A percentile compares a stretch with the other conserved stretches of the same genome.
These are phyloP conservation scores for Eragrostis curvula DNA, from an alignment of 176 grass and related monocot genomes.

Conservation along the genomic window DNA sequence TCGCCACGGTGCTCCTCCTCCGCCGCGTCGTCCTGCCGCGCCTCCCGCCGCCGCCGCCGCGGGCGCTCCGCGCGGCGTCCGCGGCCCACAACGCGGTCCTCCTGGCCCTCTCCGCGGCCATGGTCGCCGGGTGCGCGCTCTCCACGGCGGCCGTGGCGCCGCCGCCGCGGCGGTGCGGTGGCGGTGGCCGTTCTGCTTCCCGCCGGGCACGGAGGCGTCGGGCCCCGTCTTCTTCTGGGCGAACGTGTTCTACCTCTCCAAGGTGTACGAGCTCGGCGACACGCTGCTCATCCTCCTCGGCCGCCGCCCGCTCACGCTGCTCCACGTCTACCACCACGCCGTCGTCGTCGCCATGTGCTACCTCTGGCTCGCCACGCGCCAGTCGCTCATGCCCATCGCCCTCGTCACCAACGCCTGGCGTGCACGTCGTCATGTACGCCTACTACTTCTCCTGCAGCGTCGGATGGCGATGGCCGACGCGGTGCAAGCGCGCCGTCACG, in stretches of 20 bases:
- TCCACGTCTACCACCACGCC: conserved; percentile 98
- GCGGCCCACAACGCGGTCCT: conserved; percentile 73
- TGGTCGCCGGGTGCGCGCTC: conserved; percentile 75
- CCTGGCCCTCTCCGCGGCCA: conserved; percentile 66
- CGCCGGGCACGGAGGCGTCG: conserved; percentile 40
- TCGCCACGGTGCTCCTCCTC: conserved; percentile 71
- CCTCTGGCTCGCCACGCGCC: conserved; percentile 79
- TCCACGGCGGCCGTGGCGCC: conserved; percentile 50
- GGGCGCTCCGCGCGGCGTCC: conserved; percentile 54
- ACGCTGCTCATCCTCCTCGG: conserved; percentile 86
- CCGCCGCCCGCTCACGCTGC: conserved; percentile 79
- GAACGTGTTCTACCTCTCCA: conserved; percentile 93
- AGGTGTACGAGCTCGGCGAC: conserved; percentile 89
- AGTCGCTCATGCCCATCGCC: conserved; percentile 80
- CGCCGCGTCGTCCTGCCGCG: conserved; percentile 55
- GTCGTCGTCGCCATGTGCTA: conserved; percentile 90
- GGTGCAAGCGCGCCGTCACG: conserved; percentile 85
- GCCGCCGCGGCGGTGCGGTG: conserved; percentile 28
- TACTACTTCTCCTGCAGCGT: conserved; percentile 89
- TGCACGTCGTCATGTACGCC: conserved; percentile 90
- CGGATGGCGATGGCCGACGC: conserved; percentile 66
- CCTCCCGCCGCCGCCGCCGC: conserved; percentile 38
- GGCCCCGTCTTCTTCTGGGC: conserved; percentile 94
- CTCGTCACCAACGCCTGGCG: conserved; percentile 82
- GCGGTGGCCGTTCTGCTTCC: conserved; percentile 85